A percentile compares a stretch with the other conserved stretches of the same genome.
Conservation (phyloP, 2,329 filamentous ascomycete genomes). For the Botryosphaeria dothidea region DNA sequence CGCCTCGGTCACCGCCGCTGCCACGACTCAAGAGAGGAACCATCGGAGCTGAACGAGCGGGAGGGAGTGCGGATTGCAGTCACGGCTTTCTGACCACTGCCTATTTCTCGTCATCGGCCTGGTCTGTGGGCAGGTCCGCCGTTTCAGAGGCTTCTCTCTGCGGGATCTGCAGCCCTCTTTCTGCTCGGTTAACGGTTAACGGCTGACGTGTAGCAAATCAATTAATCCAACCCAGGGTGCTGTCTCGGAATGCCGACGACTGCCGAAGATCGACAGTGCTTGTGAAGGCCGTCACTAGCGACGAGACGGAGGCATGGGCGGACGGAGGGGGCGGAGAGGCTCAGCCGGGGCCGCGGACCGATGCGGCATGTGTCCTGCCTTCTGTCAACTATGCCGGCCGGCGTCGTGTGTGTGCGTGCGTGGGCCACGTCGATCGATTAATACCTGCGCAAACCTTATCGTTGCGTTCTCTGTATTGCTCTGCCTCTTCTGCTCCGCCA, state of each 20-base stretch:
- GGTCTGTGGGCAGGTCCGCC: neutral
- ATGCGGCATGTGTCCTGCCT: neutral
- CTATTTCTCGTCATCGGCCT: neutral
- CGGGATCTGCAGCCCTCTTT: neutral
- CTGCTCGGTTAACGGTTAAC: neutral
- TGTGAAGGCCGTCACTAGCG: neutral
- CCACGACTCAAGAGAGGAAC: too few relatives aligned
- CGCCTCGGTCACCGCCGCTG: neutral
- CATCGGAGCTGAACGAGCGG: too few relatives aligned
- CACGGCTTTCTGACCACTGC: neutral
- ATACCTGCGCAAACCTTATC: neutral
- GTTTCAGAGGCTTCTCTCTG: neutral
- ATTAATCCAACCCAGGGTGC: neutral
- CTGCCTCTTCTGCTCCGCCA: neutral
- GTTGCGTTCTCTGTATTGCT: neutral
- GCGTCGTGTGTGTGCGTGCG: neutral
- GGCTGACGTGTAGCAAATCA: neutral
- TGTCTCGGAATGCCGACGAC: neutral
- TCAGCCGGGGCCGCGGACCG: neutral
- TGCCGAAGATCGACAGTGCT: neutral
- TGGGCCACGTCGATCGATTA: neutral
- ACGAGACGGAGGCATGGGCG: neutral
- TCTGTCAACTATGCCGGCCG: neutral
- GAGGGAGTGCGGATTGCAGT: too few relatives aligned
- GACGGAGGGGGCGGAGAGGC: neutral